Percentiles rank a stretch among this genome's conserved stretches.
Evolutionary conservation across 805 yeast genomes (phyloP).

Genomic region (Cyberlindnera veronae): DNA sequence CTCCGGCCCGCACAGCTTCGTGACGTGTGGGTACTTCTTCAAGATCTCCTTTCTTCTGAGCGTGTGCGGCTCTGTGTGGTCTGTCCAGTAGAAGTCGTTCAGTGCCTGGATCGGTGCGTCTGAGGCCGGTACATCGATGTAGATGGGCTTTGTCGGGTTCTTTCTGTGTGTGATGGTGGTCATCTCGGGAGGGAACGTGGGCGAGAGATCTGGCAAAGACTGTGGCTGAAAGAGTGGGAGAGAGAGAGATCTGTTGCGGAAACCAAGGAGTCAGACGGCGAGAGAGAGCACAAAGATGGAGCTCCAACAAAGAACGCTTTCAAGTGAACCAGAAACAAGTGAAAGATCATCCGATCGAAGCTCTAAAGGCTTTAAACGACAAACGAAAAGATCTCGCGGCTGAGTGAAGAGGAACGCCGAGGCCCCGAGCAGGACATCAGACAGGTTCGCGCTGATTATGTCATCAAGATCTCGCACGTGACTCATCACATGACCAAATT

Average conservation of each 20-base stretch:
- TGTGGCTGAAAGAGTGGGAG: too few species aligned
- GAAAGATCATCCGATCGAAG: neutral
- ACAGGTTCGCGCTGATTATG: neutral
- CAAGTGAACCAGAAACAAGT: neutral
- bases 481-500: too few species aligned
- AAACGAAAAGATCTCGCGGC: too few species aligned
- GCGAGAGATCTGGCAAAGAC: too few species aligned
- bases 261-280: neutral
- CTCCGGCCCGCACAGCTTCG: slow-evolving; percentile 80
- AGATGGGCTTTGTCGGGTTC: slow-evolving; percentile 23
- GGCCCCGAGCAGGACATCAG: neutral
- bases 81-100: slow-evolving; percentile 81
- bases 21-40: slow-evolving; percentile 72
- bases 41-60: slow-evolving; percentile 69
- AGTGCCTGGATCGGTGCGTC: slow-evolving; percentile 32
- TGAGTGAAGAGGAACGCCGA: too few species aligned
- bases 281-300: neutral
- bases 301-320: neutral
- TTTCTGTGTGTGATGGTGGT: slow-evolving; percentile 28
- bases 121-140: slow-evolving; percentile 31
- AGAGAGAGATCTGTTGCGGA: neutral
- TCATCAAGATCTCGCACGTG: too few species aligned
- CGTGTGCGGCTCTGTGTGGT: slow-evolving; percentile 77
- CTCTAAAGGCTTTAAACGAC: neutral
- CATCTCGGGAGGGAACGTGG: too few species aligned